phyloP scores from a whole-genome alignment of 2,329 filamentous ascomycete genomes.

The Trematosphaeria pertusa region DNA sequence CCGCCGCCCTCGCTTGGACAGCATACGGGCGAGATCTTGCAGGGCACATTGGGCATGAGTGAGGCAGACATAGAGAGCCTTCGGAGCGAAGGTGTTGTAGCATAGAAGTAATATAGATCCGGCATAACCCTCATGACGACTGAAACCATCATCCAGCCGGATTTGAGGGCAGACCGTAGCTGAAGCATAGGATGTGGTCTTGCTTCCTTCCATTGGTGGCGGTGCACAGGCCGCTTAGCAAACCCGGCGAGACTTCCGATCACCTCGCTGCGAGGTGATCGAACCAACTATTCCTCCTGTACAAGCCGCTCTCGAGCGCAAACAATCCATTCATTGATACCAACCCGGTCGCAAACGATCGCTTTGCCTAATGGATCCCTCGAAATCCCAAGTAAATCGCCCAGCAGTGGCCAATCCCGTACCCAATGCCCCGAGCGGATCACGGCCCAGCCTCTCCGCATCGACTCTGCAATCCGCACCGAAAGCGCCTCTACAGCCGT shows the following conservation, averaged over 20 bases:
- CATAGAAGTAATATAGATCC: slow-evolving; percentile 20
- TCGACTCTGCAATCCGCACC: slow-evolving; percentile 23
- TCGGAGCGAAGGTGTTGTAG: slow-evolving; percentile 43
- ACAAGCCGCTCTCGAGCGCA: slow-evolving; percentile 1
- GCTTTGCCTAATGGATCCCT: slow-evolving; percentile 25
- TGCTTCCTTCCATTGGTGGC: neutral
- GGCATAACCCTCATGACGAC: neutral
- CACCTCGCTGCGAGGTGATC: no score
- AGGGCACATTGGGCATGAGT: slow-evolving; percentile 39
- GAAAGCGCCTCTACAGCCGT: slow-evolving; percentile 24
- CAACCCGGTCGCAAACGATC: slow-evolving; percentile 9
- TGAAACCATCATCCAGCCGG: neutral
- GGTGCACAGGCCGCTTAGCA: slow-evolving; percentile 5
- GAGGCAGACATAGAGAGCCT: slow-evolving; percentile 39
- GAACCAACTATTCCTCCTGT: slow-evolving; percentile 5
- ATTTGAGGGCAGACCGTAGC: neutral
- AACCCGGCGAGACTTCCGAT: no score
- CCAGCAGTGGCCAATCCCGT: slow-evolving; percentile 25
- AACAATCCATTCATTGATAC: slow-evolving; percentile 4
- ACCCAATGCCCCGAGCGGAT: slow-evolving; percentile 21
- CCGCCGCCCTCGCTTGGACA: slow-evolving; percentile 79
- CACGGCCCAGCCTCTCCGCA: slow-evolving; percentile 24
- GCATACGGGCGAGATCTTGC: slow-evolving; percentile 47
- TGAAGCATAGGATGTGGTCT: neutral
- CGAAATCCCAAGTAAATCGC: slow-evolving; percentile 14